Evolutionary conservation across 805 yeast species (phyloP).

Genomic region (Lachancea sp.): DNA sequence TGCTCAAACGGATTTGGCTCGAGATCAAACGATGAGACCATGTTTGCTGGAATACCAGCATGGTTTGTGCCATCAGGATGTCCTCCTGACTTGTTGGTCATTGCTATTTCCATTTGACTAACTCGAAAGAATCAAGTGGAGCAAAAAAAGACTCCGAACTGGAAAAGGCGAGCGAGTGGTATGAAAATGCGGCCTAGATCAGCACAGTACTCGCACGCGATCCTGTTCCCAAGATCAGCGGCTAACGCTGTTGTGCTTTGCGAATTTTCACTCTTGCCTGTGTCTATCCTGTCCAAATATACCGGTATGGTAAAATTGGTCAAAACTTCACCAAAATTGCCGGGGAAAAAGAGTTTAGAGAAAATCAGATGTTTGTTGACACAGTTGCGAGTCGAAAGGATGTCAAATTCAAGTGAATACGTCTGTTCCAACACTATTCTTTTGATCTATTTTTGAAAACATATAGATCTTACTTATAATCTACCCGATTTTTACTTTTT

Average conservation of each 20-base stretch:
- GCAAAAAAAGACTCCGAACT: background rate
- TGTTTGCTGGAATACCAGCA: background rate
- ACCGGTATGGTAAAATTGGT: background rate
- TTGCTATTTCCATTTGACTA: background rate
- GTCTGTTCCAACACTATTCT: background rate
- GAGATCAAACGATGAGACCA: constrained; percentile 50
- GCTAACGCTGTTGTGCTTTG: background rate
- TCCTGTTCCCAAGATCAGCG: background rate
- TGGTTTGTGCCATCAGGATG: constrained; percentile 1
- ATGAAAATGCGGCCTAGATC: background rate
- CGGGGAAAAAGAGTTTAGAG: background rate
- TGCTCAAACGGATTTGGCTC: constrained; percentile 96
- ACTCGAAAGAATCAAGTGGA: background rate
- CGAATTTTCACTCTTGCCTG: background rate
- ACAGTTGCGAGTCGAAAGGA: no score
- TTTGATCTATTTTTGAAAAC: background rate
- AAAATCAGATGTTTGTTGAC: background rate
- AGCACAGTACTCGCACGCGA: background rate
- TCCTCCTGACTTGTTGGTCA: background rate
- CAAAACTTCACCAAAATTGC: background rate
- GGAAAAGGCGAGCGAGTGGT: background rate
- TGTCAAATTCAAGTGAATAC: no score
- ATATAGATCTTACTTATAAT: background rate
- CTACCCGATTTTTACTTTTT: background rate
- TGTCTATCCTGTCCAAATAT: background rate